Base-by-base conservation (phyloP, 768 basidiomycete species). In the Boletus subparvulus region DNA sequence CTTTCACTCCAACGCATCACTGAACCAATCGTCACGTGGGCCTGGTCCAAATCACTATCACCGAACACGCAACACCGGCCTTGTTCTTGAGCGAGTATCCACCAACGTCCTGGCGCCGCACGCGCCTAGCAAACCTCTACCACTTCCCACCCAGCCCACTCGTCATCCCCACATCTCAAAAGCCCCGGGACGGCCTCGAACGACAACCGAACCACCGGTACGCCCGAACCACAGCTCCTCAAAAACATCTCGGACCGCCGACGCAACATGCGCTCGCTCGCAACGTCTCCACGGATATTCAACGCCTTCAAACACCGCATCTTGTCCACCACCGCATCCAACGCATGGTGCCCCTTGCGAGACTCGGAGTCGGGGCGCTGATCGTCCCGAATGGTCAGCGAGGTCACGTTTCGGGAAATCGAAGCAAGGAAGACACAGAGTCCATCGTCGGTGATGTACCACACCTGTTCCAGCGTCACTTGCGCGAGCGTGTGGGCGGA, bases 191-290 rank as follows among this genome's bases (percentile, higher is more conserved):
- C 41, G 10, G 1, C 2, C 21, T 5, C 8, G 14, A 19, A 35
- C 6, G 24, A 42, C 32, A 55, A 26, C 11, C 24, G 41, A 43
- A 50, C 26, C 24, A 55, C 47, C 33, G 47, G 33, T 12, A 55
- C 24, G 13, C 47, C 41, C 6, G n/a, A 50, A 5, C 47, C 35
- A 19, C 41, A 7, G 19, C 50, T 28, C n/a, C 35, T 35, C 28
- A 17, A 13, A 13, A 54, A 39, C 28, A 21, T 3, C 35, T 33
- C 14, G 9, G 45, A 21, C 41, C 48, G 44, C 40, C 48, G 39
- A n/a, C 24, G 26, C 24, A 50, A 33, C 52, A 53, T 54, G 9
- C 7, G 28, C 45, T 45, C 42, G 33, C 33, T 59, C 13, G 52
- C 52, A 3, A 36, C 30, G 14, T 33, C n/a, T 9, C 42, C 55